These are phyloP conservation scores for Boletus subparvulus DNA, from an alignment of 768 basidiomycete species.

Conservation along the genomic window DNA sequence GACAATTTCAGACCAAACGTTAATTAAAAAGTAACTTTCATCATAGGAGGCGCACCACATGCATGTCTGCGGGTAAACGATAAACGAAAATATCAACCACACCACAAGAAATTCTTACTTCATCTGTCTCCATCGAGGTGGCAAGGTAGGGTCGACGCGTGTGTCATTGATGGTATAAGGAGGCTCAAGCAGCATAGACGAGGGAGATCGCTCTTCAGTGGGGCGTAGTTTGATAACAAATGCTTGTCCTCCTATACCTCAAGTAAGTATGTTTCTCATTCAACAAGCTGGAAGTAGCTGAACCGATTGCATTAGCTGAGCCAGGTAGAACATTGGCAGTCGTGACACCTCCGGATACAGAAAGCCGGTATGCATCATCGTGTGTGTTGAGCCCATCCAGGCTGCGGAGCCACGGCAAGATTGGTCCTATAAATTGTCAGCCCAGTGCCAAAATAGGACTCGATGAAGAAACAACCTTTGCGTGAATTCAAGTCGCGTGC, in stretches of 20 bases:
- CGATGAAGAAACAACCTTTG: slow-evolving; percentile 38
- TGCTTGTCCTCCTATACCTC: slow-evolving; percentile 72
- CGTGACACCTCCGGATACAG: slow-evolving; percentile 87
- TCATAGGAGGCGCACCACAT: slow-evolving; percentile 42
- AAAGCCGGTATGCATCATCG: slow-evolving; percentile 69
- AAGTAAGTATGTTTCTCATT: slow-evolving; percentile 7
- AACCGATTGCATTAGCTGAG: slow-evolving; percentile 72
- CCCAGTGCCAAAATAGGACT: background rate
- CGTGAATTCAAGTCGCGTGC: slow-evolving; percentile 61
- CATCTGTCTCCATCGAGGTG: slow-evolving; percentile 76
- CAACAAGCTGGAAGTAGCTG: slow-evolving; percentile 18
- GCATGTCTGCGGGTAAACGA: slow-evolving; percentile 46
- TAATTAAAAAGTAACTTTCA: background rate
- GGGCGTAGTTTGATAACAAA: slow-evolving; percentile 83
- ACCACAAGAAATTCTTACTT: slow-evolving; percentile 47
- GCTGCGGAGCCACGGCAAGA: slow-evolving; percentile 76
- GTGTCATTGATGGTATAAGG: slow-evolving; percentile 61
- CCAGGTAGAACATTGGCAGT: slow-evolving; percentile 82
- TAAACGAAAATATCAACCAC: slow-evolving; percentile 1
- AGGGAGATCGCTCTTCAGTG: slow-evolving; percentile 71
- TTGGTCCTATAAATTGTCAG: slow-evolving; percentile 39
- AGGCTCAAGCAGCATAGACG: slow-evolving; percentile 84
- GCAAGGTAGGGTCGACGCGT: slow-evolving; percentile 34
- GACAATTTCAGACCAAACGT: background rate
- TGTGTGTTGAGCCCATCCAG: slow-evolving; percentile 87